phyloP scores from a whole-genome alignment of 192 early-diverging fungal species.

The Kappamyces sp. region DNA sequence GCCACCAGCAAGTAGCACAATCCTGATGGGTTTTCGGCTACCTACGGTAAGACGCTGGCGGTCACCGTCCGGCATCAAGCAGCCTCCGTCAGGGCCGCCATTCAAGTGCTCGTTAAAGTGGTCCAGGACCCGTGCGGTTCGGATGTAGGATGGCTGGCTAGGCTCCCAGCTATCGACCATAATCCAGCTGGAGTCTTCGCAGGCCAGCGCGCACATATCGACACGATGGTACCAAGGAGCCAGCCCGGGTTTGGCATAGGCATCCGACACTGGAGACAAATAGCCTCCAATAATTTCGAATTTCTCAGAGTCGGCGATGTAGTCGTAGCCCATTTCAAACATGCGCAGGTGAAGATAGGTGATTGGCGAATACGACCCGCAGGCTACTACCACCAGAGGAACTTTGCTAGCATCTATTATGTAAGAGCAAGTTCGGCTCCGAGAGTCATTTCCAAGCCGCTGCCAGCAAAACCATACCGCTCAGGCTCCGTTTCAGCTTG shows the following conservation, averaged over 20 bases:
- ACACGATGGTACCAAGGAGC: constrained; percentile 83
- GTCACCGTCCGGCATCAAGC: constrained; percentile 18
- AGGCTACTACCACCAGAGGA: constrained; percentile 89
- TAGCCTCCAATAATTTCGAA: constrained; percentile 93
- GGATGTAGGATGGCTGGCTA: constrained; percentile 67
- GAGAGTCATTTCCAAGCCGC: too few species aligned
- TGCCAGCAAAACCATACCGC: too few species aligned
- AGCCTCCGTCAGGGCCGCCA: constrained; percentile 55
- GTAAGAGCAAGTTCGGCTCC: too few species aligned
- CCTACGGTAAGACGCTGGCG: constrained; percentile 32
- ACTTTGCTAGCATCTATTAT: constrained; percentile 38
- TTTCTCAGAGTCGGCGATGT: constrained; percentile 60
- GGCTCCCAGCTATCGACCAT: constrained; percentile 97
- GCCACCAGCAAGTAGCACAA: constrained; percentile 92
- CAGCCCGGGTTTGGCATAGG: constrained; percentile 88
- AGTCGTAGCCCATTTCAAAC: constrained; percentile 99
- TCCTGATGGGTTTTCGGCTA: constrained; percentile 56
- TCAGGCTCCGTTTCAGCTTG: too few species aligned
- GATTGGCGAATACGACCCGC: constrained; percentile 95
- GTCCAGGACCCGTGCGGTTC: constrained; percentile 86
- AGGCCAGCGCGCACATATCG: constrained; percentile 86
- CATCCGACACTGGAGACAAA: constrained; percentile 93
- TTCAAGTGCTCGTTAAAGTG: constrained; percentile 93
- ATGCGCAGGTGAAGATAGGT: constrained; percentile 97
- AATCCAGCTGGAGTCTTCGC: constrained; percentile 78